Conservation (phyloP, 208 protist species). For the Acanthamoeba royreba region DNA sequence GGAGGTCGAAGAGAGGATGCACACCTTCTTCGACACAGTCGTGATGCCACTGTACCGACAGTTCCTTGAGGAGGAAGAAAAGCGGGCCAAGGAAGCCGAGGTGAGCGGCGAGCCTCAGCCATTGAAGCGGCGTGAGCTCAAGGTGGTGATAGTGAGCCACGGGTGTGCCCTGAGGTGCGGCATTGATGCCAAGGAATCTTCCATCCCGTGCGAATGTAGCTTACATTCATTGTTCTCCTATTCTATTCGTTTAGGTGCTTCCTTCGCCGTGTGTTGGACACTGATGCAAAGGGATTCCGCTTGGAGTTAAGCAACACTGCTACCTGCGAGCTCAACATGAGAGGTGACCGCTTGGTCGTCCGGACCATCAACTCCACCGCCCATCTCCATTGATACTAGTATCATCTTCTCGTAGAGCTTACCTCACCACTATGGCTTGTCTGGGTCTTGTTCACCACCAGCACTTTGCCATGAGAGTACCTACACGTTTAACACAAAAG, state of each 20-base stretch:
- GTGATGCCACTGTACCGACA: neutral
- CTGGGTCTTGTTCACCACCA: too few relatives aligned
- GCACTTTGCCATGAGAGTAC: too few relatives aligned
- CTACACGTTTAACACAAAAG: too few relatives aligned
- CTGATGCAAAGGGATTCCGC: neutral
- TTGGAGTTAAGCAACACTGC: neutral
- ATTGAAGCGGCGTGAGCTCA: neutral
- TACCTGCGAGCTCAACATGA: neutral
- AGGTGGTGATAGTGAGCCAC: neutral
- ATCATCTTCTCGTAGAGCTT: neutral
- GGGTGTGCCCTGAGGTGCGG: neutral
- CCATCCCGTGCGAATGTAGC: neutral
- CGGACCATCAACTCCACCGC: neutral
- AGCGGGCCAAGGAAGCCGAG: neutral
- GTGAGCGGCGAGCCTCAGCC: neutral
- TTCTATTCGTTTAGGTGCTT: neutral
- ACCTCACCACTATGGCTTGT: too few relatives aligned
- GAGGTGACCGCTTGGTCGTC: neutral
- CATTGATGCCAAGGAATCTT: neutral
- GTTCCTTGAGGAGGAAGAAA: neutral
- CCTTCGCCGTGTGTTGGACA: neutral
- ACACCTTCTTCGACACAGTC: neutral
- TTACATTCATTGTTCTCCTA: neutral
- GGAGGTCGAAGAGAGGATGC: conserved; percentile 11
- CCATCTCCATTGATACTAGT: neutral